Percentiles rank a stretch among this genome's conserved stretches.
Conservation (phyloP, 768 basidiomycete species). For the Calocera viscosa region DNA sequence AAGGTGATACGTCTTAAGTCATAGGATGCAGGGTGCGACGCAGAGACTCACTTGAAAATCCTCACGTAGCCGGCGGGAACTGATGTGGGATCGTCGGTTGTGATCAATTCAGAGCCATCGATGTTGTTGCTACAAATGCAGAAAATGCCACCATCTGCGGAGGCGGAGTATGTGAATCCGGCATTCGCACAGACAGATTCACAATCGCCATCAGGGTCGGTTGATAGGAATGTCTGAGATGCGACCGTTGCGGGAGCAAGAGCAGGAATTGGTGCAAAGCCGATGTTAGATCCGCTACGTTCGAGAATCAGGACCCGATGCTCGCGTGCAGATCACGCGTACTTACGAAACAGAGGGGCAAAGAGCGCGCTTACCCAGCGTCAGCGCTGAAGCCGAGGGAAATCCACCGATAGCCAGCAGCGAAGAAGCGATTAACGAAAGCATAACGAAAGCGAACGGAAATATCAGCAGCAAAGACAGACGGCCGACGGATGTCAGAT, state of each 20-base stretch:
- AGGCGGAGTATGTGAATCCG: background rate
- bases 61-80: background rate
- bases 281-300: background rate
- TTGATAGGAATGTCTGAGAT: background rate
- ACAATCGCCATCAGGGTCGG: background rate
- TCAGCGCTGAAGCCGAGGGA: background rate
- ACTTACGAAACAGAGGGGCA: background rate
- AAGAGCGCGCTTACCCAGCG: background rate
- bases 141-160: background rate
- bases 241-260: slow-evolving; percentile 5
- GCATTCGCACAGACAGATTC: slow-evolving; percentile 1
- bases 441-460: background rate
- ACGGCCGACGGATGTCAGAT: background rate
- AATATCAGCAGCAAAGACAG: background rate
- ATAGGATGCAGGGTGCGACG: too few relatives aligned
- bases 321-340: background rate
- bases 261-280: background rate
- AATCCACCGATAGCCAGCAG: background rate
- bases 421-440: background rate
- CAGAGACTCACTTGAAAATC: background rate
- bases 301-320: background rate
- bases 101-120: background rate
- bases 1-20: background rate
- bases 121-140: background rate
- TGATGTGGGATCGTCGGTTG: background rate